Percentiles rank a stretch among this genome's conserved stretches.
These are phyloP conservation scores for Emmonsiellopsis sp. DNA, from an alignment of 2,329 filamentous ascomycete genomes.

Conservation along the genomic window DNA sequence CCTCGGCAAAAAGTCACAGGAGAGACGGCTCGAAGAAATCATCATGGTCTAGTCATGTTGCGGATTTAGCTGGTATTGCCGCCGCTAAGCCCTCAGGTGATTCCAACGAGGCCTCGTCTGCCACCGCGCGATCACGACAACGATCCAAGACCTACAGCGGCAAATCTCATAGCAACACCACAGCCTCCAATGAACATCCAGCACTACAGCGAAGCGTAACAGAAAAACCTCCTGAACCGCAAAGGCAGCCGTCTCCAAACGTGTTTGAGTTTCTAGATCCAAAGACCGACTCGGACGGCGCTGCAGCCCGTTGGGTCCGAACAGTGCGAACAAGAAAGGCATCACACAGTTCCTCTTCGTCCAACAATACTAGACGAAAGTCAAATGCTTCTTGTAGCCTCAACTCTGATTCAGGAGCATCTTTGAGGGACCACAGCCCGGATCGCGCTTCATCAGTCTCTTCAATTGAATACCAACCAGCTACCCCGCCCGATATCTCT, in stretches of 20 bases:
- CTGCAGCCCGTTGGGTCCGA: background rate
- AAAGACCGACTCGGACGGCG: conserved; percentile 9
- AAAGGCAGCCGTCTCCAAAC: conserved; percentile 18
- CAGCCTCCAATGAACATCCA: background rate
- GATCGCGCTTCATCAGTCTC: conserved; percentile 24
- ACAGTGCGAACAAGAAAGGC: background rate
- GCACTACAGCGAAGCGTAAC: conserved; percentile 4
- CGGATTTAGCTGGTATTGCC: conserved; percentile 1
- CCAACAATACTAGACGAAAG: conserved; percentile 11
- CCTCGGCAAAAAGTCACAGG: conserved; percentile 5
- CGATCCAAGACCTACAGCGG: conserved; percentile 7
- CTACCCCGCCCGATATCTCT: conserved; percentile 20
- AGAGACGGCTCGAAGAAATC: conserved; percentile 9
- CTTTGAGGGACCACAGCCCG: conserved; percentile 22
- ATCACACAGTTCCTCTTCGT: conserved; percentile 2
- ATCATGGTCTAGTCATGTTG: background rate
- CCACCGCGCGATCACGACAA: background rate
- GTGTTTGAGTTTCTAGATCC: conserved; percentile 32
- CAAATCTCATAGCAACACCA: conserved; percentile 1
- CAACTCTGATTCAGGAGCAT: conserved; percentile 27
- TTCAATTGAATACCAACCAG: conserved; percentile 22
- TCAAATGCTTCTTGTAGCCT: conserved; percentile 16
- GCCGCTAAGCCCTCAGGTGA: conserved; percentile 2
- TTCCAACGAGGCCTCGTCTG: background rate
- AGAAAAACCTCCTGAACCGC: conserved; percentile 5